phyloP scores from a whole-genome alignment of 2,329 filamentous ascomycete species.

The Sphaerulina populicola region DNA sequence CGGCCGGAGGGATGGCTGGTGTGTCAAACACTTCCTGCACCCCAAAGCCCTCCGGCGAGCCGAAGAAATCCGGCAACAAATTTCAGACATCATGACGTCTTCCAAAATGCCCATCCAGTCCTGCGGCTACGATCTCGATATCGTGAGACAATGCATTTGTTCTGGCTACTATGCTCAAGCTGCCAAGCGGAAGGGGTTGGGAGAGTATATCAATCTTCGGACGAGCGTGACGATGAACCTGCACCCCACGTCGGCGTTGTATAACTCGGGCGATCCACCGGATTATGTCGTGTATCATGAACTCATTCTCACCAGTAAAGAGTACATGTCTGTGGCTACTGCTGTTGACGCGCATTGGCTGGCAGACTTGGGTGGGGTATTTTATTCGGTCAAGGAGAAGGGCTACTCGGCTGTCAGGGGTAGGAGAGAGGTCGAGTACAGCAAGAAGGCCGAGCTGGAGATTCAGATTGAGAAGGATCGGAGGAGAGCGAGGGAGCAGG shows the following conservation, averaged over 20 bases:
- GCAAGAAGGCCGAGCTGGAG: conserved; percentile 28
- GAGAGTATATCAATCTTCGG: conserved; percentile 93
- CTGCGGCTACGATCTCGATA: conserved; percentile 94
- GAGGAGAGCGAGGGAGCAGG: conserved; percentile 16
- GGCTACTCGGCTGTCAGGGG: conserved; percentile 47
- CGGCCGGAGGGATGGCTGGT: conserved; percentile 84
- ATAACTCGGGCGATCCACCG: conserved; percentile 84
- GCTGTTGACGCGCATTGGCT: conserved; percentile 95
- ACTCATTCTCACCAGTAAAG: conserved; percentile 89
- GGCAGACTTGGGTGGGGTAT: conserved; percentile 89
- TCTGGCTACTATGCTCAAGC: conserved; percentile 97
- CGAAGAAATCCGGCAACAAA: conserved; percentile 88
- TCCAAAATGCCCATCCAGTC: conserved; percentile 81
- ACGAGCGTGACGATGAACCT: conserved; percentile 91
- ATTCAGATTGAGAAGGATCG: conserved; percentile 26
- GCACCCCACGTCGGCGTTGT: conserved; percentile 87
- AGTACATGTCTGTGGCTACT: conserved; percentile 97
- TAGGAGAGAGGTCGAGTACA: conserved; percentile 28
- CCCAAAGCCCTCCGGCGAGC: conserved; percentile 86
- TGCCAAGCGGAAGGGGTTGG: conserved; percentile 88
- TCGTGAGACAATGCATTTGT: conserved; percentile 93
- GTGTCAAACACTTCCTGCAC: conserved; percentile 84
- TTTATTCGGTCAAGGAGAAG: conserved; percentile 96
- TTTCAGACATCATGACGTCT: conserved; percentile 86
- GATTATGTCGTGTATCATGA: conserved; percentile 99